These are phyloP conservation scores for Calvatia gigantea DNA, from an alignment of 768 basidiomycete genomes.

Conservation along the genomic window DNA sequence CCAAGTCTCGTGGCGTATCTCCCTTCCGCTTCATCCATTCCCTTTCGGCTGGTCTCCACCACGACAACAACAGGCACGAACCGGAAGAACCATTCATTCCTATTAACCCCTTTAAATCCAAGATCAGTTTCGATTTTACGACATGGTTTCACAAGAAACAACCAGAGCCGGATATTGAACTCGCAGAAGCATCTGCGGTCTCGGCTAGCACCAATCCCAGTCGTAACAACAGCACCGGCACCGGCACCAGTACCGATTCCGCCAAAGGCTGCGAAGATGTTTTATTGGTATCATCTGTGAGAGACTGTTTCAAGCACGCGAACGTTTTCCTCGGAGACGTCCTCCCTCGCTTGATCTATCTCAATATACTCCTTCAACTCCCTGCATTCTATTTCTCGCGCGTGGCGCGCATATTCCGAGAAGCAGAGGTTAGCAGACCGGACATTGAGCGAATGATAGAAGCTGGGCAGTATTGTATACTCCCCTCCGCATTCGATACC, in stretches of 20 bases:
- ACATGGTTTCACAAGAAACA: slow-evolving; percentile 18
- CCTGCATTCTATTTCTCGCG: slow-evolving; percentile 79
- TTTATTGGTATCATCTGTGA: slow-evolving; percentile 20
- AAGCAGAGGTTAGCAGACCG: slow-evolving; percentile 72
- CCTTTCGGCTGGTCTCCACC: slow-evolving; percentile 46
- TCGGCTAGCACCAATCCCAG: slow-evolving; percentile 19
- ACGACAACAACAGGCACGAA: slow-evolving; percentile 23
- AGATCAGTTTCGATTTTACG: slow-evolving; percentile 18
- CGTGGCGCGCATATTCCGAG: slow-evolving; percentile 72
- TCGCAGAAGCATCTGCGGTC: slow-evolving; percentile 12
- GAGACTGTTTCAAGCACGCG: slow-evolving; percentile 18
- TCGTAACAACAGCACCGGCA: too few species aligned
- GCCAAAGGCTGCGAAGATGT: slow-evolving; percentile 28
- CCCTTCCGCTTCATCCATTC: slow-evolving; percentile 58
- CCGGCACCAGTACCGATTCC: slow-evolving; percentile 16
- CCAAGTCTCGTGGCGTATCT: slow-evolving; percentile 52
- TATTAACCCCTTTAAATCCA: slow-evolving; percentile 47
- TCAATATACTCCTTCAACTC: slow-evolving; percentile 57
- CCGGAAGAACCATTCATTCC: slow-evolving; percentile 56
- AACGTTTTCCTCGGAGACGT: slow-evolving; percentile 32
- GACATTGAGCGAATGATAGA: slow-evolving; percentile 61
- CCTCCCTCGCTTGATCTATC: slow-evolving; percentile 40
- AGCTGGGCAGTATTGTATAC: slow-evolving; percentile 17
- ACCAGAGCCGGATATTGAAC: slow-evolving; percentile 30
- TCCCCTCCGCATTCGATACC: slow-evolving; percentile 12